Conservation (phyloP, 2,329 filamentous ascomycete species). For the Aspergillus glaucus region DNA sequence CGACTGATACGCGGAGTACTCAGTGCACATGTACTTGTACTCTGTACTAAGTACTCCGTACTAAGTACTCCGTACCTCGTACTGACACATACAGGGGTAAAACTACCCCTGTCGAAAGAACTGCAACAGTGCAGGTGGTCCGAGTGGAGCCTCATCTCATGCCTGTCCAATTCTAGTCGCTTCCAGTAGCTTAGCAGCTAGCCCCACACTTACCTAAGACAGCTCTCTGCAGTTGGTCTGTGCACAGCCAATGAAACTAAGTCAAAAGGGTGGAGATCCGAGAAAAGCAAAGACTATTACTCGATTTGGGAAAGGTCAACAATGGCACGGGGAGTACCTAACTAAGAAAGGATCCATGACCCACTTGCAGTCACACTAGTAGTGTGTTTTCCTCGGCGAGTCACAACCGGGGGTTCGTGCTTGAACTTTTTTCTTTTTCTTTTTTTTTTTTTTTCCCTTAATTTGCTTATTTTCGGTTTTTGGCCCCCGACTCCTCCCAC, state of each 20-base stretch:
- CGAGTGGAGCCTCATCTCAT: slow-evolving; percentile 17
- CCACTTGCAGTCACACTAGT: slow-evolving; percentile 15
- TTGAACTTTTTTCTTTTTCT: slow-evolving; percentile 8
- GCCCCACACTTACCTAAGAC: neutral
- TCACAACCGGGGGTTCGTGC: slow-evolving; percentile 25
- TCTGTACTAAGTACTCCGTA: neutral
- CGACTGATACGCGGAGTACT: neutral
- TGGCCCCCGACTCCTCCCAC: neutral
- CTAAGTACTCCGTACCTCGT: slow-evolving; percentile 1
- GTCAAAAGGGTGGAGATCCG: too few relatives aligned
- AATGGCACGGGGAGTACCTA: slow-evolving; percentile 17
- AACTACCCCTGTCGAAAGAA: slow-evolving; percentile 7
- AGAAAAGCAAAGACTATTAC: too few relatives aligned
- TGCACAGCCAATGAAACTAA: neutral
- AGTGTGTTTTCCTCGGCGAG: slow-evolving; percentile 13
- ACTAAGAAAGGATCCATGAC: slow-evolving; percentile 13
- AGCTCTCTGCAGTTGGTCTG: neutral
- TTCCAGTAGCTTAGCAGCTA: slow-evolving; percentile 19
- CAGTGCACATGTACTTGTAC: neutral
- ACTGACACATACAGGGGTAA: slow-evolving; percentile 6
- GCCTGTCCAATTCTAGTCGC: slow-evolving; percentile 15
- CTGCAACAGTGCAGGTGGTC: slow-evolving; percentile 12
- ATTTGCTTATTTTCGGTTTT: neutral
- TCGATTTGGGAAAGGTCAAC: neutral
- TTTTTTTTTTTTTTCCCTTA: neutral